Evolutionary conservation across 345 rosid genomes (phyloP), one percentile per base, ranked within the genome.

Genomic region (Mangifera indica): DNA sequence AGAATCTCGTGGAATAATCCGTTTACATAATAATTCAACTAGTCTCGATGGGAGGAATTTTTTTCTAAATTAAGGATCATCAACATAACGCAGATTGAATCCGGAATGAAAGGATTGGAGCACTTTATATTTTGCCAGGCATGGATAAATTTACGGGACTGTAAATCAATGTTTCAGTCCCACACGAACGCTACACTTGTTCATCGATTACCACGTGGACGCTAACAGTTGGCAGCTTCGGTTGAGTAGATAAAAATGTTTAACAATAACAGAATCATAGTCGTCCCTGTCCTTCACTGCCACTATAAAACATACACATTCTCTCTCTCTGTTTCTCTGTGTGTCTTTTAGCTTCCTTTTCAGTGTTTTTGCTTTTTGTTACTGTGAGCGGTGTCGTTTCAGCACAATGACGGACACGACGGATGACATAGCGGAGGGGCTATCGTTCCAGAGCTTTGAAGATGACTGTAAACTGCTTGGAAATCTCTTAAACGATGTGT

Each of bases 391-490:
- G 56, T 34, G 56, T 65, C 57, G 69, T 69, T 69, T 54, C 6
- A 9, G 15, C 21, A 64, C 77, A 72, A 94, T 95, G 99, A 92
- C 98, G 83, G 99, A 92, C 78, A 89, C 93, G 2, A 95, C 96
- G 20, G 98, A 95, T 79, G 99, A 95, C 76, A 90, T 92, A 69
- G 93, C 98, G 0, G 98, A 95, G 81, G 98, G 83, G 70, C 92
- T 95, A 70, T 90, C 98, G 48, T 95, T 92, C 72, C 99, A 92
- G 71, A 88, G 87, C 86, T 95, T 86, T 73, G 99, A 95, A 7
- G 99, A 92, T 64, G 98, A 92, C 62, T 92, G 97, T 75, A 92
- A 95, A 82, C 79, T 95, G 67, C 92, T 95, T 7, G 92, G 97
- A 0, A 95, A 83, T 82, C 89, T 92, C 66, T 78, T 95, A 71